Conservation (phyloP, 192 early-diverging fungal genomes). For the Coemansia sp. region DNA sequence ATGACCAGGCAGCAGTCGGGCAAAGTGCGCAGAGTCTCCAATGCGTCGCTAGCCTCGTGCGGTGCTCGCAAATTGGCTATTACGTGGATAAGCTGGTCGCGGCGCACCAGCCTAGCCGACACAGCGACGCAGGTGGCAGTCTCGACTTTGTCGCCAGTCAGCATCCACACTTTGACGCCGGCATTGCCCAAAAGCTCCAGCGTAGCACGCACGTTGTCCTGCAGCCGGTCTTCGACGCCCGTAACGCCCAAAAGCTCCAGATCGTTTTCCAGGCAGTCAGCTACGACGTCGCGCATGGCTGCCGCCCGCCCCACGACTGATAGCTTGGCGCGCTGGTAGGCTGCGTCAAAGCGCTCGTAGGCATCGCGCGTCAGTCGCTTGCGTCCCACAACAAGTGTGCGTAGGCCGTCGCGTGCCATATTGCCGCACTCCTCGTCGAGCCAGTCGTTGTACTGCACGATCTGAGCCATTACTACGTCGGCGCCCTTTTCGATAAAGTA, state of each 20-base stretch:
- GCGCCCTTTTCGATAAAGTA: slow-evolving; percentile 94
- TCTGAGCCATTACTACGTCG: slow-evolving; percentile 84
- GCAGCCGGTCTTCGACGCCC: slow-evolving; percentile 95
- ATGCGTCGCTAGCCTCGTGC: slow-evolving; percentile 59
- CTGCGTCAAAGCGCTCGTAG: slow-evolving; percentile 66
- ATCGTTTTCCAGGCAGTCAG: slow-evolving; percentile 74
- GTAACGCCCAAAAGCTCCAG: slow-evolving; percentile 90
- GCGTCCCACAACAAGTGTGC: slow-evolving; percentile 90
- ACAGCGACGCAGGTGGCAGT: slow-evolving; percentile 95
- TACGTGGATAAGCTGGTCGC: slow-evolving; percentile 84
- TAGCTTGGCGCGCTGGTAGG: slow-evolving; percentile 72
- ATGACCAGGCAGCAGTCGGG: slow-evolving; percentile 83
- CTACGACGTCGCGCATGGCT: slow-evolving; percentile 67
- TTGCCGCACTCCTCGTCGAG: slow-evolving; percentile 96
- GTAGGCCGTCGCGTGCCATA: slow-evolving; percentile 93
- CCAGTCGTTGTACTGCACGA: slow-evolving; percentile 94
- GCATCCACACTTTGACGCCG: slow-evolving; percentile 95
- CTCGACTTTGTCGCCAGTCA: slow-evolving; percentile 97
- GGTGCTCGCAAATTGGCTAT: slow-evolving; percentile 67
- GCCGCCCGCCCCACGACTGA: slow-evolving; percentile 71
- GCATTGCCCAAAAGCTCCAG: slow-evolving; percentile 89
- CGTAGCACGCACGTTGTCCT: slow-evolving; percentile 88
- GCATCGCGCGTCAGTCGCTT: slow-evolving; percentile 75
- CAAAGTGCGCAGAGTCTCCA: slow-evolving; percentile 71
- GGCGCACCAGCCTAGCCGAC: slow-evolving; percentile 84